Percentiles rank a stretch among this genome's conserved stretches.
Conservation (phyloP, 2,329 filamentous ascomycete species). For the Colletotrichum orbiculare region DNA sequence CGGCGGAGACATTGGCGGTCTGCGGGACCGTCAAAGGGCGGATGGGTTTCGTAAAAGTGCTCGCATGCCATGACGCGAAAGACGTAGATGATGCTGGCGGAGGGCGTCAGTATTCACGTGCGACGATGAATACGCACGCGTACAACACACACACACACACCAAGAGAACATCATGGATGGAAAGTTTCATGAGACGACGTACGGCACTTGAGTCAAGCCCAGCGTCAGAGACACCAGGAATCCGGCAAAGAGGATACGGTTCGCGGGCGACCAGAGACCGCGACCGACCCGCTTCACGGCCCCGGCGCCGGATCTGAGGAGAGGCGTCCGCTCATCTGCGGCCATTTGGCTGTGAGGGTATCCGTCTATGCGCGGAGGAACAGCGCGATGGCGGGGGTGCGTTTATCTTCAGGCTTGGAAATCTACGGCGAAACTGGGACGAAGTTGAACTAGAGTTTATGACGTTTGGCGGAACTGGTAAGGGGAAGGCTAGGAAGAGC, state of each 20-base stretch:
- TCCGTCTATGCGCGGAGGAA: background rate
- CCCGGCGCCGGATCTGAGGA: conserved; percentile 33
- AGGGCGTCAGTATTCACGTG: conserved; percentile 8
- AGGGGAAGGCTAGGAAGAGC: background rate
- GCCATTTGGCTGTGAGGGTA: conserved; percentile 21
- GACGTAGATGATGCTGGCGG: conserved; percentile 65
- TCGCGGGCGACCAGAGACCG: conserved; percentile 39
- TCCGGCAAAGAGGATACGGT: conserved; percentile 66
- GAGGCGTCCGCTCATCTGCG: conserved; percentile 34
- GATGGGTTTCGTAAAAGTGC: conserved; percentile 71
- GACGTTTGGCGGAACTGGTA: conserved; percentile 14
- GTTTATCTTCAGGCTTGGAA: too few relatives aligned
- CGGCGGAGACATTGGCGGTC: conserved; percentile 68
- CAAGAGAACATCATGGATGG: too few relatives aligned
- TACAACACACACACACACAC: too few relatives aligned
- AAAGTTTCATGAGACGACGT: conserved; percentile 38
- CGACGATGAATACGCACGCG: too few relatives aligned
- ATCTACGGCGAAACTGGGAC: background rate
- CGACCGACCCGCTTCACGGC: conserved; percentile 35
- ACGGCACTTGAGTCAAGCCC: conserved; percentile 62
- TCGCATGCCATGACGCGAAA: conserved; percentile 80
- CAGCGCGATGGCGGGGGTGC: conserved; percentile 4
- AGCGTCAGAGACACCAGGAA: conserved; percentile 68
- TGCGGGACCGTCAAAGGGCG: conserved; percentile 54
- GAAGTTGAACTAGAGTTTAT: conserved; percentile 20